Percentiles rank a stretch among this genome's conserved stretches.
phyloP scores from a whole-genome alignment of 352 stramenopile species.

The Peronospora destructor region DNA sequence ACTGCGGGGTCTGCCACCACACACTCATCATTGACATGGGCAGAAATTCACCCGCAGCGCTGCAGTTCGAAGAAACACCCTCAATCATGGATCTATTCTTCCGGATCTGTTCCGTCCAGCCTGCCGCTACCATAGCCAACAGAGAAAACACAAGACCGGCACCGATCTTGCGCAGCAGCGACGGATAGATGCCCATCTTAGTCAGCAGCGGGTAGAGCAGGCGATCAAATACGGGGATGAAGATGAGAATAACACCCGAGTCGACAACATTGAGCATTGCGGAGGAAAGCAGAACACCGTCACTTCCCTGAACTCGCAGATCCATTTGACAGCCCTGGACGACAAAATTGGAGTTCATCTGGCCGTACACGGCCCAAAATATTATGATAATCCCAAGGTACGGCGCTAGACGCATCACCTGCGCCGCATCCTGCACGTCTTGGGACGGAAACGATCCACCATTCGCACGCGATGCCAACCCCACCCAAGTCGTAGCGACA shows the following conservation, averaged over 20 bases:
- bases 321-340: constrained; percentile 89
- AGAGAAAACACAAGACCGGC: constrained; percentile 75
- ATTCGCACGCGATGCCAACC: constrained; percentile 36
- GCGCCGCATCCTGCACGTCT: constrained; percentile 63
- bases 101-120: constrained; percentile 63
- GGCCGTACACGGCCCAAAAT: constrained; percentile 81
- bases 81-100: constrained; percentile 47
- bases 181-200: constrained; percentile 57
- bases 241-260: constrained; percentile 83
- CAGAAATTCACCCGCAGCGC: constrained; percentile 45
- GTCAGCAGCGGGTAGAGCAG: constrained; percentile 74
- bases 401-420: constrained; percentile 73
- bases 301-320: constrained; percentile 45
- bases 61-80: constrained; percentile 69
- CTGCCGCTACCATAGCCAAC: constrained; percentile 64
- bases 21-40: constrained; percentile 80
- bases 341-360: constrained; percentile 82
- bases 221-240: constrained; percentile 86
- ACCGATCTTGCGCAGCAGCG: constrained; percentile 85
- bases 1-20: constrained; percentile 90
- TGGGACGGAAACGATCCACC: constrained; percentile 46
- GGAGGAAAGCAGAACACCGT: constrained; percentile 60
- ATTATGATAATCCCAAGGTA: constrained; percentile 82
- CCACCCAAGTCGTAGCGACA: constrained; percentile 56
- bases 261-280: constrained; percentile 86